phyloP scores from a whole-genome alignment of 2,329 filamentous ascomycete genomes.

The Microcyclospora tardicrescens region DNA sequence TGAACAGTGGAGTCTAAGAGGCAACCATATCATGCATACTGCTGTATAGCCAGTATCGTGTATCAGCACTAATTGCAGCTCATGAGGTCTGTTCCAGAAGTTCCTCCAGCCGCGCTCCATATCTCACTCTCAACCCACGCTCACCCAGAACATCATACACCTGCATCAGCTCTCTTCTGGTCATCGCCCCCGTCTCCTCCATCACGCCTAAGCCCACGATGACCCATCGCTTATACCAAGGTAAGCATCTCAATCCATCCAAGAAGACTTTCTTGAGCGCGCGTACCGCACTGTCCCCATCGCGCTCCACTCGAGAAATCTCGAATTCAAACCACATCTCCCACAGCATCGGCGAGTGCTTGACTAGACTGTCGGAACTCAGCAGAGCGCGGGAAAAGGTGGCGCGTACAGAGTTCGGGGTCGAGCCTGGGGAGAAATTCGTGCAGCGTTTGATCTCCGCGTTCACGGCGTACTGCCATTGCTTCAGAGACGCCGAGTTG shows the following conservation, averaged over 20 bases:
- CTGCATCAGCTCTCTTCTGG: constrained; percentile 36
- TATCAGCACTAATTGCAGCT: too few species aligned
- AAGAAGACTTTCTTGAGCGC: constrained; percentile 41
- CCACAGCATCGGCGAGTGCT: constrained; percentile 17
- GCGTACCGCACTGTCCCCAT: constrained; percentile 1
- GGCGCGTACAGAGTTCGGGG: constrained; percentile 23
- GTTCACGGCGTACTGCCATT: constrained; percentile 7
- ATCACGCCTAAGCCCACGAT: constrained; percentile 43
- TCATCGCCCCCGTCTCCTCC: constrained; percentile 22
- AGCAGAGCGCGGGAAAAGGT: constrained; percentile 34
- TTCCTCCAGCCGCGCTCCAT: neutral
- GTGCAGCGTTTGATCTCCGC: constrained; percentile 5
- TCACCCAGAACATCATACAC: constrained; percentile 46
- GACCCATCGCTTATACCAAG: constrained; percentile 50
- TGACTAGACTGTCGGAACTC: constrained; percentile 23
- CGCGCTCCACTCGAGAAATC: neutral
- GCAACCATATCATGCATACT: too few species aligned
- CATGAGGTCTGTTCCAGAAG: too few species aligned
- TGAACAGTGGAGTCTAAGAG: too few species aligned
- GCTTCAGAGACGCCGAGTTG: constrained; percentile 10
- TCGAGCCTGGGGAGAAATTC: constrained; percentile 8
- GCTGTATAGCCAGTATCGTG: too few species aligned
- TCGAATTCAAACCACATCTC: constrained; percentile 18
- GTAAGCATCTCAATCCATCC: constrained; percentile 42
- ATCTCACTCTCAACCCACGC: constrained; percentile 44